Conservation (phyloP, 805 yeast genomes). For the Barnettozyma botsteinii region DNA sequence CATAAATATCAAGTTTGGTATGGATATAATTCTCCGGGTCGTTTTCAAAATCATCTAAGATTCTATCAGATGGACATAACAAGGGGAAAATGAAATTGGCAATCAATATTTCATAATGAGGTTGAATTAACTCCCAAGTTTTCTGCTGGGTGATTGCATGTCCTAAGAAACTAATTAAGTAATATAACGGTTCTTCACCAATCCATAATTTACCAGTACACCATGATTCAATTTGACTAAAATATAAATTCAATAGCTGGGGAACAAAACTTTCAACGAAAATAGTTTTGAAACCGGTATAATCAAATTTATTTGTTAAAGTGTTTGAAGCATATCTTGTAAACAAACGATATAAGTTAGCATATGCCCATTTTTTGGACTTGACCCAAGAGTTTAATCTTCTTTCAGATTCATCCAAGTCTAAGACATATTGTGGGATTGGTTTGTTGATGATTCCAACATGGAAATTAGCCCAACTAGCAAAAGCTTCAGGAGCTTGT, state of each 20-base stretch:
- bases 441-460: constrained; percentile 56
- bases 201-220: constrained; percentile 63
- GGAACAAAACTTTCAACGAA: constrained; percentile 64
- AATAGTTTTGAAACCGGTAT: constrained; percentile 52
- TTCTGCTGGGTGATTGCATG: constrained; percentile 50
- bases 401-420: constrained; percentile 48
- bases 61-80: constrained; percentile 61
- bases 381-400: constrained; percentile 58
- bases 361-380: constrained; percentile 85
- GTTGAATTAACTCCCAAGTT: constrained; percentile 64
- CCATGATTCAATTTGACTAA: constrained; percentile 71
- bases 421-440: constrained; percentile 48
- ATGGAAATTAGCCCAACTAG: constrained; percentile 74
- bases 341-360: constrained; percentile 67
- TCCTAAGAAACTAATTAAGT: constrained; percentile 58
- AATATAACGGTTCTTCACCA: constrained; percentile 56
- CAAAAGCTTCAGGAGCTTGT: constrained; percentile 46
- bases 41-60: constrained; percentile 68
- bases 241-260: constrained; percentile 56
- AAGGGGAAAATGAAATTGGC: constrained; percentile 72
- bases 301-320: constrained; percentile 42
- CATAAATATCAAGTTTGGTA: constrained; percentile 56
- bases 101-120: constrained; percentile 58
- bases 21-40: constrained; percentile 90
- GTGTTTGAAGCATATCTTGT: constrained; percentile 59